Evolutionary conservation across 2,329 filamentous ascomycete species (phyloP), one percentile per base, ranked within the genome.

Genomic region (Pseudocercospora crystallina): DNA sequence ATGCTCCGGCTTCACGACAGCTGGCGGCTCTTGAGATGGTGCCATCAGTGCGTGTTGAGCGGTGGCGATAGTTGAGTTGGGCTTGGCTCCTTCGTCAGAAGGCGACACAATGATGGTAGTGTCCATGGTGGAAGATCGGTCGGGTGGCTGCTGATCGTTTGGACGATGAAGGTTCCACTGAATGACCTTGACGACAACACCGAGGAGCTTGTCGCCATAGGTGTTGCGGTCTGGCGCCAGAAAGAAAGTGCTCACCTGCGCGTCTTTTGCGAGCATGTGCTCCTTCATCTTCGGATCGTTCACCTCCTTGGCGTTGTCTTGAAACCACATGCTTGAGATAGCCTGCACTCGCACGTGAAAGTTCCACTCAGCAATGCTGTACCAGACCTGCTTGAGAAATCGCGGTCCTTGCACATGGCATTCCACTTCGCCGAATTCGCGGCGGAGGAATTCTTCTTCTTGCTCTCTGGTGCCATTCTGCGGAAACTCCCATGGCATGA

Each of bases 311-410:
- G 34, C 40, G 43, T 65, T 61, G 10, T 58, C 46, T 20, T 59
- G 32, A 29, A 62, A 51, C 62, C 61, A 63, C 53, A 53, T 54
- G 10, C 57, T 45, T 31, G 56, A 58, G 13, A 65, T 54, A 9
- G 33, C 40, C n/a, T 61, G 61, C 15, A 67, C 45, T 30, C 63
- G 60, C 9, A 36, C 36, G 14, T 65, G 40, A 17, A 59, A 46
- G 42, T 70, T 70, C 51, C 56, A 68, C n/a, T 61, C 20, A 2
- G 67, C 66, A 48, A 63, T 60, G 20, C 44, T 57, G 47, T 61
- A 62, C 56, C 64, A 67, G 12, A 61, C 66, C 40, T 68, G 63
- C 57, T 68, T 69, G 43, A 70, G 59, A 42, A 70, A 70, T n/a
- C 57, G 48, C 51, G 57, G 67, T 41, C 66, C 63, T 49, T 66